Conservation (phyloP, 768 basidiomycete genomes). For the Hericium erinaceus region DNA sequence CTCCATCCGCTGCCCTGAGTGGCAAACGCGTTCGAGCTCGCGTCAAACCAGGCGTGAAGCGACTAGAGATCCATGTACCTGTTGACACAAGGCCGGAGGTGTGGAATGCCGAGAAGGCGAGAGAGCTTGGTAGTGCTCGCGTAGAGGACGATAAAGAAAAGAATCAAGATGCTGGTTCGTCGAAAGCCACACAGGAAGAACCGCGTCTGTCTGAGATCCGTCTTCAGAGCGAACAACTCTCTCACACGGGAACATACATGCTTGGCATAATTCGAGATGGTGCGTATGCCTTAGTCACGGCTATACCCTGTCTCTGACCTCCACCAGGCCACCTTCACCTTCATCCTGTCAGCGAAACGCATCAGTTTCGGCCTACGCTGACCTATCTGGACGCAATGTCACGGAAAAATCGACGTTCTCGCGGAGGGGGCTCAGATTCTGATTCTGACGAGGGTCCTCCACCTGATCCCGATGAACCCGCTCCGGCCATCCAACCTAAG, state of each 20-base stretch:
- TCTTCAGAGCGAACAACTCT: constrained; percentile 63
- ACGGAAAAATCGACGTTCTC: constrained; percentile 45
- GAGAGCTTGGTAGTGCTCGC: constrained; percentile 55
- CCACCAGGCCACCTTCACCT: constrained; percentile 59
- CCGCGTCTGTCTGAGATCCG: constrained; percentile 60
- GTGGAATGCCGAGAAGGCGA: constrained; percentile 66
- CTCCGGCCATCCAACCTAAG: constrained; percentile 37
- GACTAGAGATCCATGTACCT: constrained; percentile 73
- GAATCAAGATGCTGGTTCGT: constrained; percentile 43
- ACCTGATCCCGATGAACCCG: constrained; percentile 67
- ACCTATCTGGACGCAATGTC: constrained; percentile 72
- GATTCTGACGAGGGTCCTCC: constrained; percentile 76
- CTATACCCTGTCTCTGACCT: background rate
- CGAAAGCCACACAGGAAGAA: constrained; percentile 20
- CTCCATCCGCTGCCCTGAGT: constrained; percentile 61
- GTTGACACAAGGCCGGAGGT: constrained; percentile 75
- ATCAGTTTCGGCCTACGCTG: constrained; percentile 76
- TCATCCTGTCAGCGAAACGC: constrained; percentile 68
- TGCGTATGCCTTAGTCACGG: constrained; percentile 22
- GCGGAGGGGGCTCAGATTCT: constrained; percentile 45
- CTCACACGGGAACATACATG: constrained; percentile 57
- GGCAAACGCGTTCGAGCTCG: constrained; percentile 75
- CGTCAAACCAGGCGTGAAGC: constrained; percentile 50
- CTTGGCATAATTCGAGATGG: constrained; percentile 72
- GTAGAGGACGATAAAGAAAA: constrained; percentile 72